Base-by-base conservation (phyloP, 2,329 filamentous ascomycete genomes). In the Exserohilum turcica region DNA sequence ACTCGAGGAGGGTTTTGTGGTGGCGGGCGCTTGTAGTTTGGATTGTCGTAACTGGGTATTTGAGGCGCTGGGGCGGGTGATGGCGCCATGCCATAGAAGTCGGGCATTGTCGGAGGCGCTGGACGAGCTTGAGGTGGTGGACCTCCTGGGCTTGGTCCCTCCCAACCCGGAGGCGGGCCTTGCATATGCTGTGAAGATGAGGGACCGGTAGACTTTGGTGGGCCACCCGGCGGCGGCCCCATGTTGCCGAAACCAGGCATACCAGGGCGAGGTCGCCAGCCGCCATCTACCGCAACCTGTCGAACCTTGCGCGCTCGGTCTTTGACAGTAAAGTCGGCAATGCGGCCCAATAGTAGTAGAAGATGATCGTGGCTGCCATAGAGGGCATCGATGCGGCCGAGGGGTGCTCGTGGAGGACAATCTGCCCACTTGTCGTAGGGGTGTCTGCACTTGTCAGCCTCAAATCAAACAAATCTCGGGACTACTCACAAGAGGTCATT, bases 331-430 rank as follows among this genome's bases (percentile, higher is more conserved):
- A 96, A 97, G 61, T 89, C 86, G 48, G 88, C 84, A 12, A 96
- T 79, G 2, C 94, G 86, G 7, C 86, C 92, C 19, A 97, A 81
- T 1, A 97, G 78, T 3, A 97, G 81, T 38, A 95, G 83, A 4
- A 97, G 77, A 71, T 97, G 91, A 70, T 99, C 94, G 61, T 90
- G 91, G 0, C 91, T 91, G 33, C 92, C 94, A 66, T 93, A 95
- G 19, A 93, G 84, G 8, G 91, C 89, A 66, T 92, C 88, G 4
- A 88, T 77, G 56, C 84, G 86, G 15, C 91, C 91, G 37, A 96
- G 81, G 0, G 89, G 88, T 8, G 90, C 89, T 67, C 94, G 83
- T 3, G 94, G 94, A 33, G 91, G 90, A 67, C 92, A 96, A 66
- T 93, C 88, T n/a, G 86, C 86, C 90, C 91, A 96, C 57, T 84